These are phyloP conservation scores for Reticulascus tulasneorum DNA, from an alignment of 2,329 filamentous ascomycete genomes.

Conservation along the genomic window DNA sequence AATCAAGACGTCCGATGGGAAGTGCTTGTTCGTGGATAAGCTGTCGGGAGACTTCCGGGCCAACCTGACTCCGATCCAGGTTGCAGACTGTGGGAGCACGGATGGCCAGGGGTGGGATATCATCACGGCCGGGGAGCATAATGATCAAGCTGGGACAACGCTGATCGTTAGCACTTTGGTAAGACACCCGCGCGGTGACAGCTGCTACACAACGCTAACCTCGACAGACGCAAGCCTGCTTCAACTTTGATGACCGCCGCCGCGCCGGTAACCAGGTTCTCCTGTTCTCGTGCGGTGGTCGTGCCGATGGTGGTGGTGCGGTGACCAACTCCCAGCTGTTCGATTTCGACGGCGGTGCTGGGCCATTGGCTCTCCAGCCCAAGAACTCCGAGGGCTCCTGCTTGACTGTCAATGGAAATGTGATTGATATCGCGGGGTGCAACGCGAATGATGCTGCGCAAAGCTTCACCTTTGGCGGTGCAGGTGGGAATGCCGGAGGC, in stretches of 20 bases:
- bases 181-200: constrained; percentile 6
- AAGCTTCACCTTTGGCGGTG: constrained; percentile 30
- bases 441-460: constrained; percentile 34
- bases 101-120: constrained; percentile 44
- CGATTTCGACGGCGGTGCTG: constrained; percentile 36
- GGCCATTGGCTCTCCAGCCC: constrained; percentile 40
- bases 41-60: constrained; percentile 45
- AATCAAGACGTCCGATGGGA: constrained; percentile 40
- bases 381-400: constrained; percentile 43
- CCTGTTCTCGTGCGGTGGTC: constrained; percentile 56
- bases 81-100: constrained; percentile 37
- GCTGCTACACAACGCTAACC: constrained; percentile 1
- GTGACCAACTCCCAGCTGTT: constrained; percentile 52
- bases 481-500: background rate
- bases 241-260: constrained; percentile 54
- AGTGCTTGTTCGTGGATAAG: constrained; percentile 42
- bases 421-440: constrained; percentile 41
- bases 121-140: constrained; percentile 48
- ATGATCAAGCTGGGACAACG: constrained; percentile 39
- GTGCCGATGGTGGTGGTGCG: constrained; percentile 48
- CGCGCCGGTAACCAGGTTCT: constrained; percentile 47
- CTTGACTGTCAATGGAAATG: constrained; percentile 38
- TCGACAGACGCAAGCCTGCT: constrained; percentile 46
- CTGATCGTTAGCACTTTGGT: constrained; percentile 52
- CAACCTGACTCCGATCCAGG: constrained; percentile 42